Conservation (phyloP, 768 basidiomycete species). For the Lentinula aciculospora region DNA sequence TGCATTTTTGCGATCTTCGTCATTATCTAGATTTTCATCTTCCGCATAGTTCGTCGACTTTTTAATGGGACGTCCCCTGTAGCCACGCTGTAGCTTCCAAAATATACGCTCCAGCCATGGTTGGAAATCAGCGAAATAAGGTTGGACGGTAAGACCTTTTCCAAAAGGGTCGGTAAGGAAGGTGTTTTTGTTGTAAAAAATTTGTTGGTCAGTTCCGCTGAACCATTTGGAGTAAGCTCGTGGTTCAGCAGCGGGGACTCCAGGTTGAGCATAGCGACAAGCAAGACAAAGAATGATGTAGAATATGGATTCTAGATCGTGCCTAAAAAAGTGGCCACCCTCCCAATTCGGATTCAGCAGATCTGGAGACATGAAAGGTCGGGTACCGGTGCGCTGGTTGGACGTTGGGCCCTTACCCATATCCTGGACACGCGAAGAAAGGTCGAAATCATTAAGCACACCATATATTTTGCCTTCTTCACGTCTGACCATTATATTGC, state of each 20-base stretch:
- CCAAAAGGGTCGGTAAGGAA: neutral
- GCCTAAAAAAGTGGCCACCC: constrained; percentile 1
- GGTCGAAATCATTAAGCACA: constrained; percentile 11
- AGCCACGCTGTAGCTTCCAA: no score
- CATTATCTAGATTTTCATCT: neutral
- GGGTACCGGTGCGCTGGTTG: neutral
- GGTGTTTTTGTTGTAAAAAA: neutral
- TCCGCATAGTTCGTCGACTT: neutral
- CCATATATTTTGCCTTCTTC: constrained; percentile 10
- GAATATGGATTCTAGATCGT: constrained; percentile 8
- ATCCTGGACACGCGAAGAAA: neutral
- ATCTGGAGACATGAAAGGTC: constrained; percentile 4
- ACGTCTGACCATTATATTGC: constrained; percentile 11
- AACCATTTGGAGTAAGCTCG: neutral
- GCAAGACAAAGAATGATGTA: constrained; percentile 3
- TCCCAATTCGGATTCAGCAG: neutral
- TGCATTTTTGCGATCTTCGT: neutral
- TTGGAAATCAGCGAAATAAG: neutral
- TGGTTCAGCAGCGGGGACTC: neutral
- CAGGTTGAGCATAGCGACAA: neutral
- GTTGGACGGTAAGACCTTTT: neutral
- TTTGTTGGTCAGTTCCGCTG: neutral
- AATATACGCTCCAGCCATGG: neutral
- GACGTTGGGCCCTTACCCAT: neutral
- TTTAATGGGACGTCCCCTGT: neutral